Base-by-base conservation (phyloP, 2,329 filamentous ascomycete species). In the Calonectria henricotiae region DNA sequence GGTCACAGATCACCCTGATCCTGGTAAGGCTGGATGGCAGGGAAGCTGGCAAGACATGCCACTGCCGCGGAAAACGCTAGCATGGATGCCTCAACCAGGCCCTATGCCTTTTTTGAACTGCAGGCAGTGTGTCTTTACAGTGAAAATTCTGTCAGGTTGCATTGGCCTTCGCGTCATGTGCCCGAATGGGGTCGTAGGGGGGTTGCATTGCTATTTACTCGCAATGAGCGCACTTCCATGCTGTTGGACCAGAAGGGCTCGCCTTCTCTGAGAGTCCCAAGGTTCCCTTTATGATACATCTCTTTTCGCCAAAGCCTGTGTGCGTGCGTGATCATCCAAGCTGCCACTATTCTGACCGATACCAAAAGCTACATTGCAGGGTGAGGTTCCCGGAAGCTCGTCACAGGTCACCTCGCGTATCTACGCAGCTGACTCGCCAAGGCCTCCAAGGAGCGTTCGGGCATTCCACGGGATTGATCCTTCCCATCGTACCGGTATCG, bases 81-180 rank as follows among this genome's bases (percentile, higher is more conserved):
- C 51, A 55, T 55, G 51, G 51, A 55, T 32, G 13, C 51, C 51
- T 30, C n/a, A 30, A 35, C 32, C 9, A 55, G 13, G n/a, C n/a
- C 37, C n/a, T 11, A 2, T 20, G 12, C 17, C 15, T 11, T 4
- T 55, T 20, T 20, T 37, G 17, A 37, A n/a, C 23, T 37, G 17
- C 12, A 15, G 46, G 7, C 12, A 17, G n/a, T 54, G n/a, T 54
- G 6, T 35, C 5, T 37, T 20, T 20, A 55, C 32, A 20, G n/a
- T 23, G 51, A 55, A 55, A 55, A 55, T 35, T 55, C 32, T 55
- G 32, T 37, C n/a, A 37, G 51, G 51, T 55, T 55, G 51, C 51
- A 55, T 55, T 37, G 30, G n/a, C 37, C 17, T 32, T n/a, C n/a
- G 12, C 3, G 27, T 20, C 49, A 37, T 35, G 49, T 32, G 17